phyloP scores from a whole-genome alignment of 2,329 filamentous ascomycete species.

The Chaetomiaceae sp. region DNA sequence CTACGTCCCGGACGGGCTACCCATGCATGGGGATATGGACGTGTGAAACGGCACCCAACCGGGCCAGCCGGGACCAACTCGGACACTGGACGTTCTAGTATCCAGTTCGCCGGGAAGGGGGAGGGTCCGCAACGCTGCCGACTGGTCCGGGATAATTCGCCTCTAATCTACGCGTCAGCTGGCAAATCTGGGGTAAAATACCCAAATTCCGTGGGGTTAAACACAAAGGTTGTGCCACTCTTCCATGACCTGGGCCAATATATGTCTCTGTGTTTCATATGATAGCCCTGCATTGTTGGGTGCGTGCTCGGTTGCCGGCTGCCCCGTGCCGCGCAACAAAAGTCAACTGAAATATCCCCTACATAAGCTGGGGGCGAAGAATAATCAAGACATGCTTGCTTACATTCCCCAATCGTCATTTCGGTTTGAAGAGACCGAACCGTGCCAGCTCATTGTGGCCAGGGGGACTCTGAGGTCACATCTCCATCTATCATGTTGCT shows the following conservation, averaged over 20 bases:
- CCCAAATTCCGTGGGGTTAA: conserved; percentile 14
- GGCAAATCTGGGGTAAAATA: conserved; percentile 29
- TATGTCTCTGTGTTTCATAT: conserved; percentile 3
- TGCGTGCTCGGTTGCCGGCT: conserved; percentile 4
- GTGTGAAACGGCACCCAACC: conserved; percentile 19
- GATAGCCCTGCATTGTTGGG: background rate
- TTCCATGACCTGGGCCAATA: conserved; percentile 2
- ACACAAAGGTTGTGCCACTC: conserved; percentile 12
- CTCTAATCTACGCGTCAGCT: conserved; percentile 19
- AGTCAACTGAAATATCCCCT: too few species aligned
- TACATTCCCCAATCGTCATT: background rate
- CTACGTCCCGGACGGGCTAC: background rate
- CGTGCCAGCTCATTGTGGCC: background rate
- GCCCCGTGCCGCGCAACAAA: conserved; percentile 1
- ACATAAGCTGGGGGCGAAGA: conserved; percentile 9
- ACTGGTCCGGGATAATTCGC: conserved; percentile 24
- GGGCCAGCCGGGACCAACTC: conserved; percentile 3
- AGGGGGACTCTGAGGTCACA: background rate
- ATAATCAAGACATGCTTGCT: background rate
- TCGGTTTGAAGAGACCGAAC: conserved; percentile 12
- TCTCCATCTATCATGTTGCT: conserved; percentile 10
- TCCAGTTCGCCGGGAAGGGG: conserved; percentile 22
- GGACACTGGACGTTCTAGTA: conserved; percentile 1
- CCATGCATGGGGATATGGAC: background rate
- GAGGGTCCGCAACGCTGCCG: conserved; percentile 24